Conservation (phyloP, 2,329 filamentous ascomycete genomes). For the Aspergillus sp. region DNA sequence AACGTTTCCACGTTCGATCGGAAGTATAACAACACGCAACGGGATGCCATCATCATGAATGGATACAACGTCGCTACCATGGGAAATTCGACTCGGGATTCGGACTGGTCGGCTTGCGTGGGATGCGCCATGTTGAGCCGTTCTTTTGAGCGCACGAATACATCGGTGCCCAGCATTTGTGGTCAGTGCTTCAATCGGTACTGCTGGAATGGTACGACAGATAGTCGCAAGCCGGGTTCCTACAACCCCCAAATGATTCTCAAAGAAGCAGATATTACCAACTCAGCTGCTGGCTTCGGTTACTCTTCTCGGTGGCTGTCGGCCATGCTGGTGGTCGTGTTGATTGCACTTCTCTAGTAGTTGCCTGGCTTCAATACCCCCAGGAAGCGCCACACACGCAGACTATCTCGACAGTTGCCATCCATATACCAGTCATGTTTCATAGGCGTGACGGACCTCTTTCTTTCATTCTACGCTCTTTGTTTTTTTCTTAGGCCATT, state of each 20-base stretch:
- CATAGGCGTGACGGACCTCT: too few relatives aligned
- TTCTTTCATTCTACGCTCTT: too few relatives aligned
- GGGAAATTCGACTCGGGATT: slow-evolving; percentile 72
- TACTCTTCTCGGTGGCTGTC: not conserved
- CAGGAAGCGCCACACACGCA: too few relatives aligned
- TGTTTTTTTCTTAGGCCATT: too few relatives aligned
- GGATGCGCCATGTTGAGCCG: slow-evolving; percentile 78
- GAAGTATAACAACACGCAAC: slow-evolving; percentile 61
- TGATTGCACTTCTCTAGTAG: not conserved
- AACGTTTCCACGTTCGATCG: slow-evolving; percentile 76
- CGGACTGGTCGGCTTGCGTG: slow-evolving; percentile 74
- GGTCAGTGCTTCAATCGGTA: slow-evolving; percentile 72
- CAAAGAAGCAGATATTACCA: not conserved
- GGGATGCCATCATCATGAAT: slow-evolving; percentile 77
- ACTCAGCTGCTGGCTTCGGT: not conserved
- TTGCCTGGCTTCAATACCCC: too few relatives aligned
- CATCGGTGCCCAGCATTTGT: slow-evolving; percentile 67
- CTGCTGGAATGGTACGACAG: slow-evolving; percentile 80
- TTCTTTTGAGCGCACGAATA: slow-evolving; percentile 67
- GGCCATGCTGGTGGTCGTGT: not conserved
- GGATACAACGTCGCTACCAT: slow-evolving; percentile 78
- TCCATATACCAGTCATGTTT: too few relatives aligned
- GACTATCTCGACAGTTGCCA: too few relatives aligned
- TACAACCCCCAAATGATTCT: not conserved
- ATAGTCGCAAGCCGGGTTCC: slow-evolving; percentile 23